Conservation (phyloP, 176 grass and related monocot genomes). For the Themeda triandra region DNA sequence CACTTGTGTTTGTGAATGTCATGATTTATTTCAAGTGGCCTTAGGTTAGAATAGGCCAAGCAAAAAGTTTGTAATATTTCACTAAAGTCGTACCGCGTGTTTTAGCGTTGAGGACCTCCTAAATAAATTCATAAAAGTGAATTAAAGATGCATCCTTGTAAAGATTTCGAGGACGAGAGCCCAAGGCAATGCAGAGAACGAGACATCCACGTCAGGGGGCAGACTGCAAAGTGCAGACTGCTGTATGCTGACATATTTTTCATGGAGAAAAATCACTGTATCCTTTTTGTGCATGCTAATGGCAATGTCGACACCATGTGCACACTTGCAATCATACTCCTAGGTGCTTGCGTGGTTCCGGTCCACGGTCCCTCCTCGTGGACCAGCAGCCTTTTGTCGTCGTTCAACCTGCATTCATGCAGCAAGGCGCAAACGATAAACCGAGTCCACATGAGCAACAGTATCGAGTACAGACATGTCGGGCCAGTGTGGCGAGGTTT, state of each 20-base stretch:
- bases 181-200: neutral
- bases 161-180: neutral
- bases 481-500: neutral
- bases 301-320: conserved; percentile 25
- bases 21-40: too few relatives aligned
- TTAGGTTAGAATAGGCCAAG: too few relatives aligned
- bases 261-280: neutral
- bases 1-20: too few relatives aligned
- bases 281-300: too few relatives aligned
- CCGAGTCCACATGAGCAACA: conserved; percentile 7
- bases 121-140: neutral
- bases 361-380: neutral
- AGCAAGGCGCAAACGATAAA: neutral
- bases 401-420: neutral
- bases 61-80: too few relatives aligned
- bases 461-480: neutral
- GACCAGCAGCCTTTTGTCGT: neutral
- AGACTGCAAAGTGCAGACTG: neutral
- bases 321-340: neutral
- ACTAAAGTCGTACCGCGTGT: too few relatives aligned
- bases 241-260: neutral
- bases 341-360: neutral
- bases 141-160: neutral
- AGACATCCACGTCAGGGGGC: neutral
- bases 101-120: neutral